A percentile compares a stretch with the other conserved stretches of the same genome.
These are phyloP conservation scores for Solanum chmielewskii DNA, from an alignment of 257 asterid species.

Conservation along the genomic window DNA sequence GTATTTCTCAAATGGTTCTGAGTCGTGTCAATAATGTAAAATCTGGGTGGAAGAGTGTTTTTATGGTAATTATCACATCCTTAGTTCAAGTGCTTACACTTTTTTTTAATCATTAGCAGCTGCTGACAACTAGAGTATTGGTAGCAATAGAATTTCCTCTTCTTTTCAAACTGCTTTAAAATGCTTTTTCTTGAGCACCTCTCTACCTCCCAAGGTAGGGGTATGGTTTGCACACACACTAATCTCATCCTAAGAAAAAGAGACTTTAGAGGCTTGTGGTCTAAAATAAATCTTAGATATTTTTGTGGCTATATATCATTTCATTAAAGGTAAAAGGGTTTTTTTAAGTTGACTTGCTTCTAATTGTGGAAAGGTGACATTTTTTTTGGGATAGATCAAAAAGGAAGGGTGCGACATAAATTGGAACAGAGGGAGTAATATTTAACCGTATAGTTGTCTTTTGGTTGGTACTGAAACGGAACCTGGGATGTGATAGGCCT, in stretches of 20 bases:
- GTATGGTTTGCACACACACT: background rate
- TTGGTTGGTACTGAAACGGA: background rate
- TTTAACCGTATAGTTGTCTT: background rate
- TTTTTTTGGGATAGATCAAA: background rate
- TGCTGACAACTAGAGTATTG: background rate
- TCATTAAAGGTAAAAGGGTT: background rate
- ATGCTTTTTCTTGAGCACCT: background rate
- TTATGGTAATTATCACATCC: constrained; percentile 50
- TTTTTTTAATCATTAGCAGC: background rate
- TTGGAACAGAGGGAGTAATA: background rate
- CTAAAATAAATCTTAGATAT: background rate
- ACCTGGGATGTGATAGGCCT: background rate
- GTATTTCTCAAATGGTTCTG: constrained; percentile 97
- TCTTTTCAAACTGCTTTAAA: background rate
- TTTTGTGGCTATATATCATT: background rate
- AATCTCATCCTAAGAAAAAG: background rate
- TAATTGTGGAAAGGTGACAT: background rate
- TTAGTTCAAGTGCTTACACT: background rate
- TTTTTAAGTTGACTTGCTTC: background rate
- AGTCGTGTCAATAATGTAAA: constrained; percentile 91
- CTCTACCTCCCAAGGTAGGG: background rate
- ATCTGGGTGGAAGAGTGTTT: constrained; percentile 99
- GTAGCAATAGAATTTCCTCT: background rate
- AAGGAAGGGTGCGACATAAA: background rate
- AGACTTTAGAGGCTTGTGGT: background rate